phyloP scores from a whole-genome alignment of 2,329 filamentous ascomycete genomes.

The Colletotrichum navitas region DNA sequence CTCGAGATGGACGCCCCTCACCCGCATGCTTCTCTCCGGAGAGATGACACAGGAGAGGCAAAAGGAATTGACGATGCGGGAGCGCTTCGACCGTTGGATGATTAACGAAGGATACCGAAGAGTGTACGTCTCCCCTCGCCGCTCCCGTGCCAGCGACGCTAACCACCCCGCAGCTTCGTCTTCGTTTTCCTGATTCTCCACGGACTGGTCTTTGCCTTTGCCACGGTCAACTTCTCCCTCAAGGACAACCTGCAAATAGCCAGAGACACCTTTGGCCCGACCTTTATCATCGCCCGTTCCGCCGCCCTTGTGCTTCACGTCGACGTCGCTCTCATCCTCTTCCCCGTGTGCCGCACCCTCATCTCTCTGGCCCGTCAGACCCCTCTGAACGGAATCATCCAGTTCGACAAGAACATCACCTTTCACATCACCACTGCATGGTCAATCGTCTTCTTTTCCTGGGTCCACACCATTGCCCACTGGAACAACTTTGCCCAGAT shows the following conservation, averaged over 20 bases:
- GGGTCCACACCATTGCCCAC: conserved; percentile 87
- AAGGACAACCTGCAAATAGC: conserved; percentile 80
- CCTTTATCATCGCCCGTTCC: conserved; percentile 81
- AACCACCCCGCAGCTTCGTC: conserved; percentile 70
- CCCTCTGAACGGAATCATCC: conserved; percentile 86
- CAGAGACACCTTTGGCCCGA: conserved; percentile 78
- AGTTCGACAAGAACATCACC: conserved; percentile 90
- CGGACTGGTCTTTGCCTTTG: conserved; percentile 82
- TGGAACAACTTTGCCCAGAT: conserved; percentile 89
- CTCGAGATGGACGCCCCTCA: conserved; percentile 85
- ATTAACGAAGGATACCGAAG: conserved; percentile 87
- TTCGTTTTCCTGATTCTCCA: conserved; percentile 81
- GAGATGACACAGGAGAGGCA: conserved; percentile 83
- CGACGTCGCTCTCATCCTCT: conserved; percentile 82
- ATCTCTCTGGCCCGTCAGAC: conserved; percentile 86
- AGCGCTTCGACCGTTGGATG: conserved; percentile 89
- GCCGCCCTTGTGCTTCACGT: conserved; percentile 84
- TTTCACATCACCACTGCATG: conserved; percentile 89
- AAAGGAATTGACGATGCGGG: conserved; percentile 74
- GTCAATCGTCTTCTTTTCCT: conserved; percentile 91
- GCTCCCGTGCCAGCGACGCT: conserved; percentile 14
- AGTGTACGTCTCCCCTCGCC: conserved; percentile 66
- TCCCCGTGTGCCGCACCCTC: conserved; percentile 86
- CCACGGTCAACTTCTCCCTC: conserved; percentile 82
- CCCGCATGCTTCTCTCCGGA: conserved; percentile 84